Evolutionary conservation across 768 basidiomycete species (phyloP).

Genomic region (Pulveroboletus ravenelii): DNA sequence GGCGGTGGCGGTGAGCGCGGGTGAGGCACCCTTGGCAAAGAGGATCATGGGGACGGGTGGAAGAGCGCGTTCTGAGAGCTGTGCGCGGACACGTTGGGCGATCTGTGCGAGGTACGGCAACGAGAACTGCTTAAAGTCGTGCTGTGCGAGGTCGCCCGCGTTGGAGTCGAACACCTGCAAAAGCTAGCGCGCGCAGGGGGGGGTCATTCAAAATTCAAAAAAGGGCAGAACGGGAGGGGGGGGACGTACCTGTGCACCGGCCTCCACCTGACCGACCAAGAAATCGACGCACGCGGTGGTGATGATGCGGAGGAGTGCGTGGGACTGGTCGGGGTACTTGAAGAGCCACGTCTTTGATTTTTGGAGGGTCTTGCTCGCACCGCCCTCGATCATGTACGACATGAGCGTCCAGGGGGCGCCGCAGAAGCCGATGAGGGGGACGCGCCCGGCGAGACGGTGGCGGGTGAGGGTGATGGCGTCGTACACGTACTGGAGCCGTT

Average conservation of each 20-base stretch:
- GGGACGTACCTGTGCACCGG: conserved; percentile 87
- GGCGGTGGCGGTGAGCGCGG: conserved; percentile 57
- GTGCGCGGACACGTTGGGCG: conserved; percentile 57
- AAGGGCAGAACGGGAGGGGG: no score
- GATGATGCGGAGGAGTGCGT: conserved; percentile 68
- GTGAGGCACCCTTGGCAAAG: conserved; percentile 92
- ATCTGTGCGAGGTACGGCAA: conserved; percentile 76
- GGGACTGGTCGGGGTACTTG: conserved; percentile 81
- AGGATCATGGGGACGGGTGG: conserved; percentile 76
- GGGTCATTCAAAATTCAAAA: no score
- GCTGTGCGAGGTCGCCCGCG: conserved; percentile 86
- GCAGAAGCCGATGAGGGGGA: conserved; percentile 95
- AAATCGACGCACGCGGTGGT: conserved; percentile 89
- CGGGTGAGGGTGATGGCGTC: conserved; percentile 86
- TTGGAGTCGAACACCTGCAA: conserved; percentile 97
- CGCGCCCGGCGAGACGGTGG: conserved; percentile 73
- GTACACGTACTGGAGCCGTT: conserved; percentile 88
- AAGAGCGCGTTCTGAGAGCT: conserved; percentile 50
- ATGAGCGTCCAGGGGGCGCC: conserved; percentile 99
- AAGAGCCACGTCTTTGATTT: conserved; percentile 95
- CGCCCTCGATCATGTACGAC: conserved; percentile 98
- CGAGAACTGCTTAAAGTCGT: conserved; percentile 82
- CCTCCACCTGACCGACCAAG: conserved; percentile 87
- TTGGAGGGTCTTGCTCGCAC: conserved; percentile 83
- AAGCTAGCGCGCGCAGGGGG: conserved; percentile 36